phyloP scores from a whole-genome alignment of 345 rosid genomes.

The Heritiera littoralis region DNA sequence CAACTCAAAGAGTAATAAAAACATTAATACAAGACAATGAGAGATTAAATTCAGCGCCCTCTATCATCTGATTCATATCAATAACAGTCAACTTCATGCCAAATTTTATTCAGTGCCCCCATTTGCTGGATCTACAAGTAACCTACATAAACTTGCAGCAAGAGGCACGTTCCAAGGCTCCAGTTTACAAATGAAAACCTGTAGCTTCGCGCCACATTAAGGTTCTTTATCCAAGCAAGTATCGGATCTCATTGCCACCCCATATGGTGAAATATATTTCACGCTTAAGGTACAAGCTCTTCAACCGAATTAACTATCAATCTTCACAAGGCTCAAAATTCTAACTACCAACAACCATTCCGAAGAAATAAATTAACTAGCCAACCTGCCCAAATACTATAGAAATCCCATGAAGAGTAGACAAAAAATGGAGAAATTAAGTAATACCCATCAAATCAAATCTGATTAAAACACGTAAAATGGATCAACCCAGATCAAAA shows the following conservation, averaged over 20 bases:
- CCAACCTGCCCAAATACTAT: not conserved
- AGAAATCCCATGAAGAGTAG: not conserved
- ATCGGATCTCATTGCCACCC: not conserved
- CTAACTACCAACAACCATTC: not conserved
- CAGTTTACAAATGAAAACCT: not conserved
- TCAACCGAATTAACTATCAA: not conserved
- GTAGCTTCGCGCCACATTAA: not conserved
- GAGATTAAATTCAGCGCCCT: not conserved
- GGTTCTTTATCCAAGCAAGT: not conserved
- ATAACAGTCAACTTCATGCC: not conserved
- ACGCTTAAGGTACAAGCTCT: not conserved
- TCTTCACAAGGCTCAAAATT: not conserved
- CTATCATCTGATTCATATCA: not conserved
- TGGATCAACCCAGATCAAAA: slow-evolving; percentile 5
- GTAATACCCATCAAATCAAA: slow-evolving; percentile 2
- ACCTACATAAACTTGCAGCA: not conserved
- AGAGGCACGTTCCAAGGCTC: not conserved
- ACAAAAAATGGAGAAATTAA: not conserved
- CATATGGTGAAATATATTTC: not conserved
- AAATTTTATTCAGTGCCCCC: slow-evolving; percentile 1
- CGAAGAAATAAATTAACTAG: not conserved
- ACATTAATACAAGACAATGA: not conserved
- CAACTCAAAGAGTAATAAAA: not conserved
- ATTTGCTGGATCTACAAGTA: not conserved
- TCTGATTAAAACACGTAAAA: not conserved